Percentiles rank a stretch among this genome's conserved stretches.
Conservation (phyloP, 2,329 filamentous ascomycete species). For the Drechslerella coelobrocha region DNA sequence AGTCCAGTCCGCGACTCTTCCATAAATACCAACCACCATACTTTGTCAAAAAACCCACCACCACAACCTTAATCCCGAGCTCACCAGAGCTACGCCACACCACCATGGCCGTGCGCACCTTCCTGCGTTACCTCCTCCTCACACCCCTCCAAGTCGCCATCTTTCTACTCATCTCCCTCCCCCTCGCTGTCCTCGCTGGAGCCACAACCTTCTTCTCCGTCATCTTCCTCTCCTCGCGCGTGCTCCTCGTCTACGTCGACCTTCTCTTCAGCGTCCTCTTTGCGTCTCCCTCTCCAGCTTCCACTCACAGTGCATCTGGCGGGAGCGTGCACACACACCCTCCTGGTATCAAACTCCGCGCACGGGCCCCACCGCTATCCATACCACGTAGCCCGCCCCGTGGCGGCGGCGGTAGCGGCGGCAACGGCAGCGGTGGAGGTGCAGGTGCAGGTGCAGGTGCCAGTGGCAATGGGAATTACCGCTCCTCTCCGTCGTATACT, state of each 20-base stretch:
- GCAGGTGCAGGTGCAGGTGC: background rate
- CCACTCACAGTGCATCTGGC: background rate
- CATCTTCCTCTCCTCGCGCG: slow-evolving; percentile 44
- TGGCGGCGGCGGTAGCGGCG: background rate
- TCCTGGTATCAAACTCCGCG: background rate
- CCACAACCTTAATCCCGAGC: background rate
- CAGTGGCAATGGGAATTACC: slow-evolving; percentile 4
- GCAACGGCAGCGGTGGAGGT: background rate
- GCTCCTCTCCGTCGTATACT: slow-evolving; percentile 17
- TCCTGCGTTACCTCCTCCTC: slow-evolving; percentile 36
- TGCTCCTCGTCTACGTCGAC: slow-evolving; percentile 48
- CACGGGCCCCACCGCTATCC: slow-evolving; percentile 13
- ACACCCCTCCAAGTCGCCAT: slow-evolving; percentile 45
- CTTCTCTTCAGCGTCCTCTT: slow-evolving; percentile 32
- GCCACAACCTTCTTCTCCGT: slow-evolving; percentile 48
- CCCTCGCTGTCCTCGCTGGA: slow-evolving; percentile 41
- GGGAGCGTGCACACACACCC: background rate
- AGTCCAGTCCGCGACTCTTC: background rate
- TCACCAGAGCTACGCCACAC: background rate
- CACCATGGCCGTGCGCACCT: slow-evolving; percentile 31
- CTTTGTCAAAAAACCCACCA: too few relatives aligned
- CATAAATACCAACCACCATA: background rate
- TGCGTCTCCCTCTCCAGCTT: slow-evolving; percentile 4
- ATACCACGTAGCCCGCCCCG: slow-evolving; percentile 32
- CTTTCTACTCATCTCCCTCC: slow-evolving; percentile 48